These are phyloP conservation scores for Eragrostis curvula DNA, from an alignment of 176 grass and related monocot species.

Conservation along the genomic window DNA sequence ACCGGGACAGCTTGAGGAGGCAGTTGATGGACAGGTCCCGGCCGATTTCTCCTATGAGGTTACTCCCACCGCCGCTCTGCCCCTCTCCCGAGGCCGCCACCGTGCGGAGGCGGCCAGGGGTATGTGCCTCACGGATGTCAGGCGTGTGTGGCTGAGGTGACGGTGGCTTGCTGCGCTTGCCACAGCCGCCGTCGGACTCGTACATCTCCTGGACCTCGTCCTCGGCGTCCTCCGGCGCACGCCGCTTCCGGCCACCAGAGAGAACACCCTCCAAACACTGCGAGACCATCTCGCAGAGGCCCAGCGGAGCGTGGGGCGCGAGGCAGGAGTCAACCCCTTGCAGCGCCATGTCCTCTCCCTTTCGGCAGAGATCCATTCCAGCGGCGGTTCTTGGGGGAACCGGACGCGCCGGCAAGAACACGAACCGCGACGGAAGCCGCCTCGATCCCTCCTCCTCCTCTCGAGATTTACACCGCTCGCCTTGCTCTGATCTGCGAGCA, in stretches of 20 bases:
- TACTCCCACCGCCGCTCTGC: constrained; percentile 28
- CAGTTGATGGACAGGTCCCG: constrained; percentile 71
- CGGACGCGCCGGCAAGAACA: constrained; percentile 29
- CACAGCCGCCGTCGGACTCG: background rate
- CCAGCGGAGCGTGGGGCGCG: background rate
- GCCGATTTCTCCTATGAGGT: constrained; percentile 63
- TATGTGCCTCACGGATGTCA: constrained; percentile 44
- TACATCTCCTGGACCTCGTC: constrained; percentile 20
- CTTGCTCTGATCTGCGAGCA: constrained; percentile 15
- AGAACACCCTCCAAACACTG: constrained; percentile 42
- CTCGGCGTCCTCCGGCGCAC: constrained; percentile 6
- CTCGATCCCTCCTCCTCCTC: constrained; percentile 7
- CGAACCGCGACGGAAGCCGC: background rate
- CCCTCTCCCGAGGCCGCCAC: constrained; percentile 12
- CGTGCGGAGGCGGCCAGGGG: background rate
- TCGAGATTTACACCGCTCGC: background rate
- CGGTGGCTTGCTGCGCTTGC: constrained; percentile 52
- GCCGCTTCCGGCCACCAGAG: constrained; percentile 31
- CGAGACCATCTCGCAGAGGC: constrained; percentile 50
- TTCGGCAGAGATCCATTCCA: constrained; percentile 33
- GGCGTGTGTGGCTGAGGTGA: constrained; percentile 45
- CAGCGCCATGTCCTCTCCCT: constrained; percentile 36
- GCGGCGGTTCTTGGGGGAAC: background rate
- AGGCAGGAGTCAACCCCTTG: constrained; percentile 34
- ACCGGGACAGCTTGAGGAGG: constrained; percentile 57